Percentiles rank a stretch among this genome's conserved stretches.
Conservation (phyloP, 805 yeast genomes). For the Nakazawaea wickerhamii region DNA sequence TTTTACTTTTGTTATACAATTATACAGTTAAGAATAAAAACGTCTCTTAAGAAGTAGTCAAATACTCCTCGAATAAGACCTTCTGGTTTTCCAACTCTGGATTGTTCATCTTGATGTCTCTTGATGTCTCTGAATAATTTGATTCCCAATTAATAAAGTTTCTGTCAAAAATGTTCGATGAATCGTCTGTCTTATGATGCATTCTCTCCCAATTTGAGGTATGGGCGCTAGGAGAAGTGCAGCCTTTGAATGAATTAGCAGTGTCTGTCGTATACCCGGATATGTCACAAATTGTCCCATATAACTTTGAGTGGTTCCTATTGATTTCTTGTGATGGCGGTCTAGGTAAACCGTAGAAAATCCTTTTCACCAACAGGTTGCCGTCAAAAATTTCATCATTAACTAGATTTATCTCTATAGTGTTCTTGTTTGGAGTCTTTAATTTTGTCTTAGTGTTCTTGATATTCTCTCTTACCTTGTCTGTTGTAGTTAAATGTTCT, state of each 20-base stretch:
- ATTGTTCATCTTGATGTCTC: not conserved
- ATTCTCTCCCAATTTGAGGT: not conserved
- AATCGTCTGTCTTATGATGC: too few species aligned
- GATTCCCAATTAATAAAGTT: too few species aligned
- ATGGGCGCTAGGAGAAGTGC: not conserved
- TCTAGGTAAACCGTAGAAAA: not conserved
- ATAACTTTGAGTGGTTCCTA: not conserved
- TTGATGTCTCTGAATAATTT: not conserved
- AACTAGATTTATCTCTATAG: too few species aligned
- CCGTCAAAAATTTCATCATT: not conserved
- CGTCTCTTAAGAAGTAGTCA: not conserved
- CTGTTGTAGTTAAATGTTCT: too few species aligned
- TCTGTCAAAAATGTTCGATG: too few species aligned
- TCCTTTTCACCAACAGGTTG: not conserved
- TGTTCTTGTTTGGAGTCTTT: too few species aligned
- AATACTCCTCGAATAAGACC: too few species aligned
- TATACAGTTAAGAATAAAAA: too few species aligned
- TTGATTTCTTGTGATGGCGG: not conserved
- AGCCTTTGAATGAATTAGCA: not conserved
- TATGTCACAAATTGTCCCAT: not conserved
- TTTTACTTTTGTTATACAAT: slow-evolving; percentile 2
- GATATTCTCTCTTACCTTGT: too few species aligned
- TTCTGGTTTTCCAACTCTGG: too few species aligned
- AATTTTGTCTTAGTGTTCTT: too few species aligned
- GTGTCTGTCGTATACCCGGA: not conserved